These are phyloP conservation scores for Tylopilus orsonianus DNA, from an alignment of 1,284 basidiomycete genomes.

Conservation along the genomic window DNA sequence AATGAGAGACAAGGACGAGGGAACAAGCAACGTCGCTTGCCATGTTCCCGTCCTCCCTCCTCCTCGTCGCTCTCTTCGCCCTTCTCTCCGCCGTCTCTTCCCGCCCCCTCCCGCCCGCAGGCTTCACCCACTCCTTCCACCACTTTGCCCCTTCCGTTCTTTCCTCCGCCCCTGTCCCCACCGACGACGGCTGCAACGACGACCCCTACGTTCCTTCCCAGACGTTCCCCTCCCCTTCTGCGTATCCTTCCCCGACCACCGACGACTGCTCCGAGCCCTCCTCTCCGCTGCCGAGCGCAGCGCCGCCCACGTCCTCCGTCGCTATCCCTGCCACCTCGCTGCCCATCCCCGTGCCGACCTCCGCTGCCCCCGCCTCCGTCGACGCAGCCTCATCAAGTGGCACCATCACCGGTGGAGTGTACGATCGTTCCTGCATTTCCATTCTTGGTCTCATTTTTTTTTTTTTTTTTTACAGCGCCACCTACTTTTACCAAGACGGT, in stretches of 20 bases:
- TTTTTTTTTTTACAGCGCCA: conserved; percentile 48
- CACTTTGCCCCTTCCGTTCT: too few species aligned
- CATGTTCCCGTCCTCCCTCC: conserved; percentile 52
- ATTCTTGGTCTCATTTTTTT: conserved; percentile 6
- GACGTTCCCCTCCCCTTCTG: too few species aligned
- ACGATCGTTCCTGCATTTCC: conserved; percentile 27
- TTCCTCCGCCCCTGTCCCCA: not conserved
- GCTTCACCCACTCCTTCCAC: conserved; percentile 34
- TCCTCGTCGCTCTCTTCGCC: conserved; percentile 50
- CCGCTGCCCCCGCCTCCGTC: conserved; percentile 16
- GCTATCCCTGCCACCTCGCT: too few species aligned
- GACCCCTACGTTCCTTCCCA: not conserved
- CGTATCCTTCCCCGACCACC: not conserved
- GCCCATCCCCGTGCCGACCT: not conserved
- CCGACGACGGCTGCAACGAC: not conserved
- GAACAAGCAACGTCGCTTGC: not conserved
- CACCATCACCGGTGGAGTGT: conserved; percentile 45
- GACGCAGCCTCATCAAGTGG: not conserved
- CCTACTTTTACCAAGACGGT: conserved; percentile 72
- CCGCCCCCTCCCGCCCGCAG: conserved; percentile 38
- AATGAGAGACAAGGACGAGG: not conserved
- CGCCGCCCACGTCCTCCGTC: not conserved
- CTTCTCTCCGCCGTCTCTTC: conserved; percentile 42
- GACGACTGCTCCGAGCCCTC: not conserved
- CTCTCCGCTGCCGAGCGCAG: not conserved